Conservation (phyloP, 176 grass and related monocot genomes). For the Oryza rufipogon region DNA sequence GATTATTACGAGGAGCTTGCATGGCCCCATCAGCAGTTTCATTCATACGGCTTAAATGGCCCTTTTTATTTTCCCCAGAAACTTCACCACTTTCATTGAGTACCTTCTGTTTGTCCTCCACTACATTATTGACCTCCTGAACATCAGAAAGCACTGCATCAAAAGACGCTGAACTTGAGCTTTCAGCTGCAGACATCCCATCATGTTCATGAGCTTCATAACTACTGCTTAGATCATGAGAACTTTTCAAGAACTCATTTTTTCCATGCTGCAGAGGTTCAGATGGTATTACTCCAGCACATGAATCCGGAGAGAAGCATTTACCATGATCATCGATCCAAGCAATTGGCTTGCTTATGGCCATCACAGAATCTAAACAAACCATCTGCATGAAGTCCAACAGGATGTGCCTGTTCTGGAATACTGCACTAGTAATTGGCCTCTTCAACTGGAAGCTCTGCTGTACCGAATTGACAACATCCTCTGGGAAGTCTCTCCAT, state of each 20-base stretch:
- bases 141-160: slow-evolving; percentile 51
- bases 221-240: slow-evolving; percentile 19
- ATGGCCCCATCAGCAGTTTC: slow-evolving; percentile 27
- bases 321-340: slow-evolving; percentile 80
- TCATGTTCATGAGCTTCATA: slow-evolving; percentile 32
- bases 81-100: slow-evolving; percentile 27
- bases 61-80: slow-evolving; percentile 47
- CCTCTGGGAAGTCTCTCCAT: slow-evolving; percentile 80
- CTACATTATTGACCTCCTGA: slow-evolving; percentile 47
- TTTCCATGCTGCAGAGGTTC: slow-evolving; percentile 34
- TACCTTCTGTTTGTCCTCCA: slow-evolving; percentile 15
- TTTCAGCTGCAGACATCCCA: slow-evolving; percentile 57
- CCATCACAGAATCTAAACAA: slow-evolving; percentile 56
- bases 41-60: slow-evolving; percentile 29
- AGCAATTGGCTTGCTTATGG: slow-evolving; percentile 62
- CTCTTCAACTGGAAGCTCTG: slow-evolving; percentile 67
- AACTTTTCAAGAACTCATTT: slow-evolving; percentile 2
- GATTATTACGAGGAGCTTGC: slow-evolving; percentile 19
- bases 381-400: slow-evolving; percentile 82
- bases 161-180: slow-evolving; percentile 66
- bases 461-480: slow-evolving; percentile 53
- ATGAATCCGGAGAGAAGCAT: slow-evolving; percentile 67
- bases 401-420: slow-evolving; percentile 52
- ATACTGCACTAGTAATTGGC: slow-evolving; percentile 57
- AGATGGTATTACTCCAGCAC: slow-evolving; percentile 38